Evolutionary conservation across 2,329 filamentous ascomycete species (phyloP).

Genomic region (Aureobasidium musti): DNA sequence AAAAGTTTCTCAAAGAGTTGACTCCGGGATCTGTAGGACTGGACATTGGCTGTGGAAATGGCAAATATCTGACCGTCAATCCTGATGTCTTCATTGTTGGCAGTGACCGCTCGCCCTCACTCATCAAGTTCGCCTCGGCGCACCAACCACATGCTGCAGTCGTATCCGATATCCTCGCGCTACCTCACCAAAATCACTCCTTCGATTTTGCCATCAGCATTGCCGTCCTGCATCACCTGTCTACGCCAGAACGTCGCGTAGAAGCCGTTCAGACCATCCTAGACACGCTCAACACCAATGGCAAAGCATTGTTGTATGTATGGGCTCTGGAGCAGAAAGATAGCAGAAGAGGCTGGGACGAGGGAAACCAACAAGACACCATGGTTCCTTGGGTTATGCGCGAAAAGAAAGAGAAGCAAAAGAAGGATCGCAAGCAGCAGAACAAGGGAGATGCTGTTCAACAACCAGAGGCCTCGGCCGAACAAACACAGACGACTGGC

Average conservation of each 20-base stretch:
- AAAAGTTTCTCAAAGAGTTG: slow-evolving; percentile 69
- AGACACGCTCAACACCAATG: slow-evolving; percentile 61
- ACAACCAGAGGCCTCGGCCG: slow-evolving; percentile 37
- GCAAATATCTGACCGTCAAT: slow-evolving; percentile 88
- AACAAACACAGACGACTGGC: slow-evolving; percentile 37
- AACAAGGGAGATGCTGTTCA: slow-evolving; percentile 37
- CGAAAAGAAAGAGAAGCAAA: slow-evolving; percentile 39
- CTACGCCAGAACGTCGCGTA: slow-evolving; percentile 70
- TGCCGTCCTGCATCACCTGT: slow-evolving; percentile 91
- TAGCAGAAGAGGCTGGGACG: slow-evolving; percentile 86
- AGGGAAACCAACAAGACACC: slow-evolving; percentile 80
- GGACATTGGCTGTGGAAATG: slow-evolving; percentile 94
- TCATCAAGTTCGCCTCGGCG: slow-evolving; percentile 59
- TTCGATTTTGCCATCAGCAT: slow-evolving; percentile 94
- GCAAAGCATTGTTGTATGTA: slow-evolving; percentile 79
- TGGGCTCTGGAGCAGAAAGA: slow-evolving; percentile 92
- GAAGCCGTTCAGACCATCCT: slow-evolving; percentile 73
- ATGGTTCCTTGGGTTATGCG: slow-evolving; percentile 92
- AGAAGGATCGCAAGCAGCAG: slow-evolving; percentile 36
- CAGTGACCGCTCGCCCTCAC: slow-evolving; percentile 73
- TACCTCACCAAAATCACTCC: slow-evolving; percentile 68
- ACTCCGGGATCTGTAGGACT: slow-evolving; percentile 74
- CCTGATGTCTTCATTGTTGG: slow-evolving; percentile 74
- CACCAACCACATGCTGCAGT: slow-evolving; percentile 66
- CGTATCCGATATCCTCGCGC: slow-evolving; percentile 78